Evolutionary conservation across 164 flowering plant genomes (phyloP), one percentile per base, ranked within the genome.

Genomic region (Stephania japonica): DNA sequence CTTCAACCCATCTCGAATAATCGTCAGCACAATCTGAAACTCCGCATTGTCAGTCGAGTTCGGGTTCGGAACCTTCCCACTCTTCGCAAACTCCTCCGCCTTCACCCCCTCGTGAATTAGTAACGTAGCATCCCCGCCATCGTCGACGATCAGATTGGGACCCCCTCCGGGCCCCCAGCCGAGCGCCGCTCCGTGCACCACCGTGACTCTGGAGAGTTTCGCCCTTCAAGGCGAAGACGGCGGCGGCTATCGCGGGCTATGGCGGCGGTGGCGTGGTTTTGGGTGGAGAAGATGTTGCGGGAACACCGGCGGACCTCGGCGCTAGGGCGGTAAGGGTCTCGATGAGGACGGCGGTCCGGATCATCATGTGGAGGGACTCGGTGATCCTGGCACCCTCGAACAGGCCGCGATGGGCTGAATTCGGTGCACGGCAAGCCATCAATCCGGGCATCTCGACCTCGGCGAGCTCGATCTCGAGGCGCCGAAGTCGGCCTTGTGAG

Each of bases 391-490:
- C 66, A 3, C 66, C 27, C 16, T 63, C 24, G 66, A 63, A 24
- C 27, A n/a, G 11, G 66, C 27, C 24, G 65, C 6, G 66, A 8
- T 5, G 27, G 66, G 16, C 27, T 27, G 66, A 16, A 63, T 14
- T 63, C 11, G 7, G 27, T 21, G 6, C 66, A n/a, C n/a, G 25
- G 16, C 27, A 63, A 4, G 27, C 2, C 32, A 63, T 63, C 8
- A 63, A 27, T 6, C 27, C 66, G 27, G 66, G 66, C 66, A 63
- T 63, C 27, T 21, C 27, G 66, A 63, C 66, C 66, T 63, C 66
- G 25, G 66, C 27, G 4, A 63, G 66, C 27, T 63, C 66, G 66
- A 63, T 63, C 66, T 63, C 66, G 24, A 63, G 66, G 9, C 27
- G 66, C 25, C 66, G 6, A 27, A 63, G 24, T 5, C 24, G 11